These are phyloP conservation scores for Phytophthora cryptogea DNA, from an alignment of 352 stramenopile species.

Conservation along the genomic window DNA sequence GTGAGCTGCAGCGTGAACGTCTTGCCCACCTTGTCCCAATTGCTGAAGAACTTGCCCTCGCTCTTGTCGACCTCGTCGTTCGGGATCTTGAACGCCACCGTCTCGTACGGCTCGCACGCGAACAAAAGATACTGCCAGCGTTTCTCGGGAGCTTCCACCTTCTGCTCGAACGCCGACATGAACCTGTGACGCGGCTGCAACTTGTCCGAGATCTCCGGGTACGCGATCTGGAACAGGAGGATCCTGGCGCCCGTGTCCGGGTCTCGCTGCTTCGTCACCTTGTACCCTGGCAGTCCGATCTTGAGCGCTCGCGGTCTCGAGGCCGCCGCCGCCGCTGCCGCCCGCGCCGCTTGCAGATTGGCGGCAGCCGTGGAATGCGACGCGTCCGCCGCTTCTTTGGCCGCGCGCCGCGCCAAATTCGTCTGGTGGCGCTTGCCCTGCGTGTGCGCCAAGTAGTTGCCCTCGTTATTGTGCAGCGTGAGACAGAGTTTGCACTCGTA, in stretches of 20 bases:
- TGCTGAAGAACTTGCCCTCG: slow-evolving; percentile 96
- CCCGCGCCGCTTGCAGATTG: slow-evolving; percentile 45
- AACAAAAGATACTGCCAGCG: slow-evolving; percentile 97
- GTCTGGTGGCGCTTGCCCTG: slow-evolving; percentile 99
- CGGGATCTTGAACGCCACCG: slow-evolving; percentile 99
- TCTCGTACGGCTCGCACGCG: slow-evolving; percentile 99
- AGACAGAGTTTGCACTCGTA: slow-evolving; percentile 99
- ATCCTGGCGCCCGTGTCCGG: slow-evolving; percentile 82
- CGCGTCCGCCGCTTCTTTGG: slow-evolving; percentile 76
- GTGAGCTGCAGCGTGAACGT: slow-evolving; percentile 94
- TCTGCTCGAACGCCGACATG: slow-evolving; percentile 99
- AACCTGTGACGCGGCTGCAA: slow-evolving; percentile 97
- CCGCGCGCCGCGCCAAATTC: slow-evolving; percentile 93
- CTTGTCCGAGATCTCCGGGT: slow-evolving; percentile 94
- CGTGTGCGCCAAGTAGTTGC: slow-evolving; percentile 99
- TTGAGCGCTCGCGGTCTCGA: slow-evolving; percentile 81
- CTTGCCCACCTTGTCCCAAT: slow-evolving; percentile 96
- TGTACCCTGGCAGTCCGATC: slow-evolving; percentile 97
- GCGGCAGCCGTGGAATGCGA: slow-evolving; percentile 47
- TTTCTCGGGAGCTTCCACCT: slow-evolving; percentile 96
- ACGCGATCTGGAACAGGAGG: slow-evolving; percentile 95
- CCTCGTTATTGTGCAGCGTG: slow-evolving; percentile 99
- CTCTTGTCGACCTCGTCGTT: slow-evolving; percentile 96
- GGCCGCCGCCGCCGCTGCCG: slow-evolving; percentile 46
- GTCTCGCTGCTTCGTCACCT: slow-evolving; percentile 95